Evolutionary conservation across 345 rosid species (phyloP).

Genomic region (rapeseed (Brassica napus)): DNA sequence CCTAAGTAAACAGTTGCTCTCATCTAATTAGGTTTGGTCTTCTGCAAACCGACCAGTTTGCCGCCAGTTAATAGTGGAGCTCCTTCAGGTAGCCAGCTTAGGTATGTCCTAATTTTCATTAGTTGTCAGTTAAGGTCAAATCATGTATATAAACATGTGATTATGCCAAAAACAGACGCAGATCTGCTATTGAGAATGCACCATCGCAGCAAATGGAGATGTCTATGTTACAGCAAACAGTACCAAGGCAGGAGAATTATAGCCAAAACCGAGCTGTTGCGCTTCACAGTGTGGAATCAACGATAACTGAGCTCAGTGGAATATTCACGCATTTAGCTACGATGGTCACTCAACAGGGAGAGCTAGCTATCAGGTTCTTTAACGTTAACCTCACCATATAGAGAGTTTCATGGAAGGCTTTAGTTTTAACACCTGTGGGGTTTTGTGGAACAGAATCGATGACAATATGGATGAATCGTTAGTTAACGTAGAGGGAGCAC

Average conservation of each 20-base stretch:
- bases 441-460: slow-evolving; percentile 66
- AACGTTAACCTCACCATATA: not conserved
- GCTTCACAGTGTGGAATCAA: slow-evolving; percentile 88
- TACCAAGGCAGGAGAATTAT: slow-evolving; percentile 75
- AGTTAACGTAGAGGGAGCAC: slow-evolving; percentile 84
- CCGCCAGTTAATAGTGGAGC: slow-evolving; percentile 49
- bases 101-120: no score
- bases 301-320: slow-evolving; percentile 86
- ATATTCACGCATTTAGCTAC: slow-evolving; percentile 93
- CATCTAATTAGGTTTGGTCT: slow-evolving; percentile 30
- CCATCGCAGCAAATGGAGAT: slow-evolving; percentile 82
- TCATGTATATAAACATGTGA: not conserved
- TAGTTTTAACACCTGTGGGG: not conserved
- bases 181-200: slow-evolving; percentile 65
- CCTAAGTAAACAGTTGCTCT: not conserved
- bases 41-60: slow-evolving; percentile 44
- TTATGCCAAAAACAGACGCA: slow-evolving; percentile 59
- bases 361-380: slow-evolving; percentile 75
- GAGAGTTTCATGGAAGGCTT: not conserved
- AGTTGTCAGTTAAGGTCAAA: no score
- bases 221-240: slow-evolving; percentile 90
- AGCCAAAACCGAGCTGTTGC: slow-evolving; percentile 72
- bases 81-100: slow-evolving; percentile 72
- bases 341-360: slow-evolving; percentile 96
- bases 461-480: slow-evolving; percentile 93